Evolutionary conservation across 2,329 filamentous ascomycete genomes (phyloP), one percentile per base, ranked within the genome.

Genomic region (Calycina herbarum): DNA sequence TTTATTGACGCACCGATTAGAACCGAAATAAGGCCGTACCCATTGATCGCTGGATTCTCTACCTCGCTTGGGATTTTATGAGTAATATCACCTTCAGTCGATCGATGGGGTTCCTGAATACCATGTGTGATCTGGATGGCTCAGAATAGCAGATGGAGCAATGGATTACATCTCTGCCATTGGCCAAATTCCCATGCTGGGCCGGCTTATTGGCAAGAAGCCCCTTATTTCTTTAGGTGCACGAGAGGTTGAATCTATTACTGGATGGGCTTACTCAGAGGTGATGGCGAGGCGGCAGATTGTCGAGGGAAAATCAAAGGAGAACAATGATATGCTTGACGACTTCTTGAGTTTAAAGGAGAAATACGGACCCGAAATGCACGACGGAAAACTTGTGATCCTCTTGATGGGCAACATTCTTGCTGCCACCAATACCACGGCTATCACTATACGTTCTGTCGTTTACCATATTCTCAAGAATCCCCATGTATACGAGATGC

Each of bases 1-100:
- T 57, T 57, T 17, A 57, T 57, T 5, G 54, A 57, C 27, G 13
- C 54, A 33, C 10, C 40, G 5, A 20, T 6, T 24, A 20, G n/a
- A 11, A 57, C 11, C 27, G 20, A 57, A 68, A 66, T 1, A 73
- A 75, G 64, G 67, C 67, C 0, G 79, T 76, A 62, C 72, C 79
- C 20, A 71, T 82, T 10, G 79, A 77, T 4, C 71, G 79, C 45
- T 83, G 80, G 79, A 69, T 81, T 11, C 42, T 72, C 10, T 57
- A 31, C 31, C 17, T 82, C 65, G 73, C 78, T 7, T 79, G 77
- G 70, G 78, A 81, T 67, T 75, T 79, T 1, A 76, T 81, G 66
- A 75, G 76, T 15, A 72, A 78, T 58, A 60, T 81, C n/a, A 77
- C 76, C n/a, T 80, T 79, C 57, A 75, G 76, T 17, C 74, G 71